These are phyloP conservation scores for Casuarina equisetifolia DNA, from an alignment of 306 rosid species.

Conservation along the genomic window DNA sequence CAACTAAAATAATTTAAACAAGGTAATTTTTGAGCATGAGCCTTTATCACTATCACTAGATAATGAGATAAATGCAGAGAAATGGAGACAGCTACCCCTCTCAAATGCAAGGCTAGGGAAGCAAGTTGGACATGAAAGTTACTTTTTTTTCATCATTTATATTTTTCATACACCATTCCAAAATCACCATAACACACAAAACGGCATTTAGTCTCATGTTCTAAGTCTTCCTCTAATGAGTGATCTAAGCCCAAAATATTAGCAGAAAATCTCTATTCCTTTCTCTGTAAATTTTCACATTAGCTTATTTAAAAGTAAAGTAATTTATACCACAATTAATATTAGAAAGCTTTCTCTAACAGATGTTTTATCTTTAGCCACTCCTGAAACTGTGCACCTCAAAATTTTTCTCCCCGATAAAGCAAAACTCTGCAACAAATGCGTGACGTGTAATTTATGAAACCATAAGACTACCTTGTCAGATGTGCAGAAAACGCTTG, in stretches of 20 bases:
- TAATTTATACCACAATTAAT: constrained; percentile 14
- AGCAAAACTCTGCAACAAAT: background rate
- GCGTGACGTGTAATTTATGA: constrained; percentile 8
- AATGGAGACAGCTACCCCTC: background rate
- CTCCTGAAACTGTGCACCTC: background rate
- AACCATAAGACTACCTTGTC: constrained; percentile 56
- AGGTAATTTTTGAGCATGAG: background rate
- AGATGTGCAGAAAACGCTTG: constrained; percentile 95
- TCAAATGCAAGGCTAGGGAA: background rate
- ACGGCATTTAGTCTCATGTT: constrained; percentile 3
- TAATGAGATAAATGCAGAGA: background rate
- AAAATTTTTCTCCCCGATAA: background rate
- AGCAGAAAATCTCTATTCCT: background rate
- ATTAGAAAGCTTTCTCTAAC: constrained; percentile 21
- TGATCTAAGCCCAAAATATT: constrained; percentile 10
- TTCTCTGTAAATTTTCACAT: background rate
- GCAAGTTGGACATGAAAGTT: background rate
- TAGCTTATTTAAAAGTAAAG: background rate
- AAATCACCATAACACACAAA: constrained; percentile 10
- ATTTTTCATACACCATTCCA: background rate
- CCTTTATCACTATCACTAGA: background rate
- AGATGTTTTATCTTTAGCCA: constrained; percentile 1
- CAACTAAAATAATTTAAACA: background rate
- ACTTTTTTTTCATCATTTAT: constrained; percentile 2
- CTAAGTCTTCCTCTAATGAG: background rate